Evolutionary conservation across 345 rosid species (phyloP).

Genomic region (Eucalyptus melliodora): DNA sequence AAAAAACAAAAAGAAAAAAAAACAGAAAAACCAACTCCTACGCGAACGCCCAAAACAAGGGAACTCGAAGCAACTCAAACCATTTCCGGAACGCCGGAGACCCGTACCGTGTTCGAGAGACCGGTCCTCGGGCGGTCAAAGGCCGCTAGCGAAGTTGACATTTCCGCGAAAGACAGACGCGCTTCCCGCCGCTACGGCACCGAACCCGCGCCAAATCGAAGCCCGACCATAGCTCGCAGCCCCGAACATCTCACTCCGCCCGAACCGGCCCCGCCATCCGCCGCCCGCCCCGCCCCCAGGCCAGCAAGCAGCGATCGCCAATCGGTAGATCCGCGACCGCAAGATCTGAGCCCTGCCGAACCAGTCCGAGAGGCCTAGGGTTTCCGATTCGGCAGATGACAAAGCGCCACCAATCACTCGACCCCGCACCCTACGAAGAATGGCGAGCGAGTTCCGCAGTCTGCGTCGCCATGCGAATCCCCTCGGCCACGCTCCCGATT

Average conservation of each 20-base stretch:
- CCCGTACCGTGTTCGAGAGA: conserved; percentile 62
- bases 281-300: background rate
- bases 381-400: background rate
- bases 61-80: background rate
- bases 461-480: background rate
- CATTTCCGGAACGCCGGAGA: background rate
- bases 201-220: background rate
- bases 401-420: background rate
- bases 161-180: conserved; percentile 4
- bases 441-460: background rate
- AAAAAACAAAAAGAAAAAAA: background rate
- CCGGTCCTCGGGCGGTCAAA: conserved; percentile 71
- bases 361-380: background rate
- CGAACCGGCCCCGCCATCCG: background rate
- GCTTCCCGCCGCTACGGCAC: background rate
- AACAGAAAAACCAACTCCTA: background rate
- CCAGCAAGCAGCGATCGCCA: background rate
- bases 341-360: background rate
- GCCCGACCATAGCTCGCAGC: background rate
- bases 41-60: background rate
- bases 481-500: background rate
- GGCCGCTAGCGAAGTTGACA: conserved; percentile 81
- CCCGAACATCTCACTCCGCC: background rate
- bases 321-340: background rate
- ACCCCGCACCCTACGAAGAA: background rate